Base-by-base conservation (phyloP, 2,329 filamentous ascomycete species). In the Chrysoporthe cubensis region DNA sequence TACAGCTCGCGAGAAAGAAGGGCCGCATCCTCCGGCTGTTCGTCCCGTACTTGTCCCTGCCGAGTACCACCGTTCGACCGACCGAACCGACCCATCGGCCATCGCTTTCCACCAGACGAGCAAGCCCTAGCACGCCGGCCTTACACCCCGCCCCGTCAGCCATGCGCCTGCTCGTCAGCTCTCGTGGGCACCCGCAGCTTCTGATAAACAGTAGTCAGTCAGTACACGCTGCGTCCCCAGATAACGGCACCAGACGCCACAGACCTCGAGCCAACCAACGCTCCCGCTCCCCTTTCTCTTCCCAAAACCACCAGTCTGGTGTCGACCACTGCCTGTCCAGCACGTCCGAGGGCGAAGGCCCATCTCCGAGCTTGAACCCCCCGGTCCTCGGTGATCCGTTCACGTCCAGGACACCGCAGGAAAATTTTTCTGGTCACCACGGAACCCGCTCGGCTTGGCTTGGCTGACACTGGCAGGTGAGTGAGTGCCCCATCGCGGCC, bases 131-230 rank as follows among this genome's bases (percentile, higher is more conserved):
- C 26, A 26, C 26, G 26, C 26, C 26, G 26, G 26, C 26, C 26
- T 26, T 26, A 2, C 26, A 26, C 26, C 26, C 26, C 26, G 26
- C 26, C 26, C 6, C 48, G 21, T 52, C 48, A 52, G 48, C 11
- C n/a, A n/a, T n/a, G 21, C 16, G 3, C 57, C n/a, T 60, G 40
- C 40, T 18, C 21, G 11, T 48, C 59, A 61, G 59, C 59, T 61
- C 59, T 61, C 13, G 43, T n/a, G 11, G 26, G 11, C 48, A 13
- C 21, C 21, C 21, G 48, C 48, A 52, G 48, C 26, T 13, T 26
- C 34, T 37, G 37, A 21, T 37, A 21, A 59, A 11, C 57, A 21
- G 32, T 43, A 37, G 54, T 57, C 26, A 26, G 26, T 26, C 26
- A 26, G 26, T 26, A 26, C 26, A 26, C 4, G 4, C n/a, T 46